Evolutionary conservation across 441 rosid species (phyloP), one percentile per base, ranked within the genome.

Genomic region (Omphalea diandra): DNA sequence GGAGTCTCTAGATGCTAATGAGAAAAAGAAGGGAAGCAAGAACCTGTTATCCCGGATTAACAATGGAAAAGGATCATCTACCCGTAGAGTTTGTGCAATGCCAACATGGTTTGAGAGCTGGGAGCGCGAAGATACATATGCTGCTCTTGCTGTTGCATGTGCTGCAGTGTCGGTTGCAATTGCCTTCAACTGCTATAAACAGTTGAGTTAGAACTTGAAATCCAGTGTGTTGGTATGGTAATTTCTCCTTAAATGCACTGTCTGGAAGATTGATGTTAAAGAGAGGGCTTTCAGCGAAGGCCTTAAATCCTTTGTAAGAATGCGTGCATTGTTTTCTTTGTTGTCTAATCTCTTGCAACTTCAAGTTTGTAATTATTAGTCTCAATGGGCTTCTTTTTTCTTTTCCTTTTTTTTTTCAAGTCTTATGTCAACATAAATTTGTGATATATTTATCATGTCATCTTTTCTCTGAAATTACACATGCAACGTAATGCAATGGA

Each of bases 91-190:
- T 74, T 81, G 79, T 77, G 76, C 83, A 35, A 85, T 81, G 87
- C 95, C 93, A 55, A 87, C 96, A 43, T 91, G 94, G 94, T 70
- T 80, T 20, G 97, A 95, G 79, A 90, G 85, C 76, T 95, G 98
- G 99, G 99, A 95, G 75, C 83, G 81, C 4, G 98, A 91, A 67
- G 99, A 95, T 80, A 85, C 98, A 14, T 89, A 85, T 68, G 98
- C 99, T 0, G 91, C 87, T 53, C 82, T 93, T 0, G 94, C 98
- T 10, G 97, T 93, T 80, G 82, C 67, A 14, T 89, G 87, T 75
- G 97, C 99, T 46, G 98, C 83, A 31, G 90, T 80, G 24, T 95
- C 99, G 0, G 93, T 95, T 72, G 93, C 69, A 29, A 75, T 89
- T 71, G 98, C 98, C 57, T 90, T 86, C 66, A 85, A 79, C 58